Conservation (phyloP, 805 yeast genomes). For the Ogataea minuta region DNA sequence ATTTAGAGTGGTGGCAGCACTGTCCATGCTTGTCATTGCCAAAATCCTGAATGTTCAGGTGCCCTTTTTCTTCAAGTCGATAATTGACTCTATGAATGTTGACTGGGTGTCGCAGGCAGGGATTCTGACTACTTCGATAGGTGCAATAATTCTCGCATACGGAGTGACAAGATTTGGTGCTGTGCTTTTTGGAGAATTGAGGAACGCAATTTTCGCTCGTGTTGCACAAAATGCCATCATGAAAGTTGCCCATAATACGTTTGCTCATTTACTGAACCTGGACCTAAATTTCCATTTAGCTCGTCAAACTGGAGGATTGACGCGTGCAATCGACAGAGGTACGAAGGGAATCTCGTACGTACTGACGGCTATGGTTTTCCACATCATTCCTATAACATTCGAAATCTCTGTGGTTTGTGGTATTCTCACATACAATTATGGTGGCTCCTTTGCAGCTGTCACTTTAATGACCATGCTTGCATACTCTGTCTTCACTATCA, state of each 20-base stretch:
- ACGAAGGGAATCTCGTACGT: slow-evolving; percentile 96
- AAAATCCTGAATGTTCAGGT: slow-evolving; percentile 92
- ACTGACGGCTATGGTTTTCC: slow-evolving; percentile 95
- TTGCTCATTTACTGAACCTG: slow-evolving; percentile 74
- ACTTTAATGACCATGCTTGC: slow-evolving; percentile 86
- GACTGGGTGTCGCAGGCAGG: slow-evolving; percentile 74
- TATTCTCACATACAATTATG: slow-evolving; percentile 89
- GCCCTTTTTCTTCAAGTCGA: slow-evolving; percentile 87
- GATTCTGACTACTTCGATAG: slow-evolving; percentile 60
- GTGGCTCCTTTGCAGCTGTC: slow-evolving; percentile 82
- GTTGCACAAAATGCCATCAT: slow-evolving; percentile 95
- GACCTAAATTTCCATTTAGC: slow-evolving; percentile 89
- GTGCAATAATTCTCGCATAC: slow-evolving; percentile 73
- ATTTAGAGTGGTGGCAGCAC: slow-evolving; percentile 71
- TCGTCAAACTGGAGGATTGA: slow-evolving; percentile 92
- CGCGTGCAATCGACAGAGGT: slow-evolving; percentile 96
- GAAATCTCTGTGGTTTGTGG: slow-evolving; percentile 94
- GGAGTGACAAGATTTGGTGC: slow-evolving; percentile 95
- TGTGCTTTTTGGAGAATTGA: slow-evolving; percentile 86
- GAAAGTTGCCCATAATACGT: slow-evolving; percentile 84
- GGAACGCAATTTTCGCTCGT: slow-evolving; percentile 93
- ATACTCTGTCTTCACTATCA: slow-evolving; percentile 82
- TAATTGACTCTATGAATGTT: slow-evolving; percentile 88
- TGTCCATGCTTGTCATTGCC: slow-evolving; percentile 70
- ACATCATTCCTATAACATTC: slow-evolving; percentile 86